Evolutionary conservation across 257 asterid genomes (phyloP).

Genomic region (Primulina tabacum): DNA sequence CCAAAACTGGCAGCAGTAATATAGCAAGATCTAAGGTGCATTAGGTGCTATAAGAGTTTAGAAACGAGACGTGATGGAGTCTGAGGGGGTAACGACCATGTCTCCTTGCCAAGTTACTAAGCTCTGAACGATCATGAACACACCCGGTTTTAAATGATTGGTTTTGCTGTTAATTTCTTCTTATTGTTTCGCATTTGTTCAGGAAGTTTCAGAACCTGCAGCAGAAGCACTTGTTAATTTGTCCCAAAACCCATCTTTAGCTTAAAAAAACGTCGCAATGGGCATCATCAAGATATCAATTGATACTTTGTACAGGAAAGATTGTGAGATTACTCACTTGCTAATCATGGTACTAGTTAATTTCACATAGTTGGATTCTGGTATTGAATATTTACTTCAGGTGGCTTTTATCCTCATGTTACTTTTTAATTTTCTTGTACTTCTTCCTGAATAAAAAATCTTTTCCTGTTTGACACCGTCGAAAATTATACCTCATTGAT

Average conservation of each 20-base stretch:
- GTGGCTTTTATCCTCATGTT: conserved; percentile 38
- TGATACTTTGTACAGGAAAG: conserved; percentile 64
- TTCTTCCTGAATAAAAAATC: neutral
- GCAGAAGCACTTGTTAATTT: conserved; percentile 89
- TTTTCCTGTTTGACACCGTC: conserved; percentile 1
- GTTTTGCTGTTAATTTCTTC: conserved; percentile 11
- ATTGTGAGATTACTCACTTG: conserved; percentile 51
- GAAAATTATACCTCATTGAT: neutral
- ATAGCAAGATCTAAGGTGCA: neutral
- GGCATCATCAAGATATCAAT: conserved; percentile 51
- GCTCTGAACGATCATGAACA: neutral
- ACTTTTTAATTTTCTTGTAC: neutral
- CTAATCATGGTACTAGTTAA: conserved; percentile 91
- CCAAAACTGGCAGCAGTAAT: neutral
- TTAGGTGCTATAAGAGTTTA: neutral
- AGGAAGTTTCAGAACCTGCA: conserved; percentile 94
- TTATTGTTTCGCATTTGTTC: conserved; percentile 24
- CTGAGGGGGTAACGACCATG: neutral
- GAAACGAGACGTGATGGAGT: neutral
- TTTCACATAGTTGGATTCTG: conserved; percentile 80
- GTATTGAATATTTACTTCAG: conserved; percentile 86
- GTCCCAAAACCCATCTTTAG: conserved; percentile 65
- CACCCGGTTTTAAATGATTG: neutral
- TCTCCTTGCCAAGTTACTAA: neutral
- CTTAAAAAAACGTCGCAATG: conserved; percentile 64